A percentile compares a stretch with the other conserved stretches of the same genome.
These are phyloP conservation scores for Leucoagaricus sp. DNA, from an alignment of 1,284 basidiomycete genomes.

Conservation along the genomic window DNA sequence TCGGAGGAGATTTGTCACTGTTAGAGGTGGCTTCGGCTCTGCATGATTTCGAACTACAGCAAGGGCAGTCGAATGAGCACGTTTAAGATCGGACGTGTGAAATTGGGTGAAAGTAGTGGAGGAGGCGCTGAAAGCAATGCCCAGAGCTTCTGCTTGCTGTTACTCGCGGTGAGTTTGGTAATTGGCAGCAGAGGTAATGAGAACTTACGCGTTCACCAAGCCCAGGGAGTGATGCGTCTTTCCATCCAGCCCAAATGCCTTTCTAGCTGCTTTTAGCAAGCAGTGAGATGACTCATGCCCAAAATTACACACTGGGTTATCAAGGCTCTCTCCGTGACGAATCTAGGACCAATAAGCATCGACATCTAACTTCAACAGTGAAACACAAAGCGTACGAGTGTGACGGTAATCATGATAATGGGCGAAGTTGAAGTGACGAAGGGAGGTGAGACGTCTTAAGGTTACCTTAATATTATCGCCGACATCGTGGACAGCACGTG, in stretches of 20 bases:
- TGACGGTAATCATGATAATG: neutral
- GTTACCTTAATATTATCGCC: neutral
- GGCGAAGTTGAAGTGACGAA: neutral
- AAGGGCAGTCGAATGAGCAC: slow-evolving; percentile 69
- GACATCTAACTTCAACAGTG: neutral
- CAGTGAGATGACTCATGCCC: neutral
- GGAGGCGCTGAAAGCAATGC: slow-evolving; percentile 47
- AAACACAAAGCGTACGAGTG: slow-evolving; percentile 25
- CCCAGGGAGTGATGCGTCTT: slow-evolving; percentile 74
- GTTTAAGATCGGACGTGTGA: slow-evolving; percentile 74
- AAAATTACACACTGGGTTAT: slow-evolving; percentile 47
- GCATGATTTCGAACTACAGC: slow-evolving; percentile 55
- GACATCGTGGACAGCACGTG: neutral
- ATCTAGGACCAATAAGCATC: slow-evolving; percentile 40
- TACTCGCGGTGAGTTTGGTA: neutral
- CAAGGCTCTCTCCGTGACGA: slow-evolving; percentile 75
- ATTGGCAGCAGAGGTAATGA: neutral
- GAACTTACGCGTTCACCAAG: slow-evolving; percentile 51
- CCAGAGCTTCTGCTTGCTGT: slow-evolving; percentile 77
- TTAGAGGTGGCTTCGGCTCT: slow-evolving; percentile 52
- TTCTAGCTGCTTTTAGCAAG: slow-evolving; percentile 33
- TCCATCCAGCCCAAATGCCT: slow-evolving; percentile 76
- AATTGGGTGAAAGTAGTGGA: slow-evolving; percentile 60
- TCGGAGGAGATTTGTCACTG: slow-evolving; percentile 49
- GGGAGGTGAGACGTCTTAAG: neutral